These are phyloP conservation scores for Jimgerdemannia lactiflua DNA, from an alignment of 192 early-diverging fungal genomes.

Conservation along the genomic window DNA sequence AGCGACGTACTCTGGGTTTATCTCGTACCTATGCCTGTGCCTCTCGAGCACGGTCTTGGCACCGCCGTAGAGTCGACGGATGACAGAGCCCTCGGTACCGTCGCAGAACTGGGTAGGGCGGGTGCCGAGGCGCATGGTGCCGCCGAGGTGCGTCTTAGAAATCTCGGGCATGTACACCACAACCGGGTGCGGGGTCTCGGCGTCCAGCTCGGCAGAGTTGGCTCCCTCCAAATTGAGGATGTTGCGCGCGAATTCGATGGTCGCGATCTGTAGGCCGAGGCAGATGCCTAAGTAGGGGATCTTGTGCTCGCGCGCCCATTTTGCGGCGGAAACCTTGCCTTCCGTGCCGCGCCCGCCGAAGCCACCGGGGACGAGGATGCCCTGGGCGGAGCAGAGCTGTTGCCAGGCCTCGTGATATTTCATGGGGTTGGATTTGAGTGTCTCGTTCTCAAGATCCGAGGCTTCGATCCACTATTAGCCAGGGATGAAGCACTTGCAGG, in stretches of 20 bases:
- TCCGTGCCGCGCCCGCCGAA: conserved; percentile 97
- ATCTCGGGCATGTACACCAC: conserved; percentile 99
- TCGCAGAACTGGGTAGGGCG: conserved; percentile 78
- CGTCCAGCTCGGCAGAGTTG: conserved; percentile 83
- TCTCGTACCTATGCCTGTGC: conserved; percentile 98
- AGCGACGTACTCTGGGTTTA: conserved; percentile 83
- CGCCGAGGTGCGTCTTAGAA: conserved; percentile 86
- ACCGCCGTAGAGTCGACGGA: conserved; percentile 65
- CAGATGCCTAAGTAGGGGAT: conserved; percentile 98
- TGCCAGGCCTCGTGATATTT: conserved; percentile 98
- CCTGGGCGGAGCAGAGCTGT: conserved; percentile 79
- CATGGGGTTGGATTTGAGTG: conserved; percentile 74
- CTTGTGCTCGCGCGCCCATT: conserved; percentile 97
- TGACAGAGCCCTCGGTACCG: conserved; percentile 60
- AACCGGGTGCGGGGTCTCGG: conserved; percentile 68
- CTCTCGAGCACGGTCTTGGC: conserved; percentile 75
- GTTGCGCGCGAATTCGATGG: conserved; percentile 96
- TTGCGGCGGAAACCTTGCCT: conserved; percentile 92
- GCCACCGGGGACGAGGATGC: conserved; percentile 97
- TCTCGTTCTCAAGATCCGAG: conserved; percentile 78
- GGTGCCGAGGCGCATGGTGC: conserved; percentile 94
- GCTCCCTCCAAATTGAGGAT: conserved; percentile 80
- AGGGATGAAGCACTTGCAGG: conserved; percentile 13
- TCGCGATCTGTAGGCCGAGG: conserved; percentile 95
- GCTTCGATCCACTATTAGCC: conserved; percentile 89